These are phyloP conservation scores for Suillus ampliporus DNA, from an alignment of 768 basidiomycete species.

Conservation along the genomic window DNA sequence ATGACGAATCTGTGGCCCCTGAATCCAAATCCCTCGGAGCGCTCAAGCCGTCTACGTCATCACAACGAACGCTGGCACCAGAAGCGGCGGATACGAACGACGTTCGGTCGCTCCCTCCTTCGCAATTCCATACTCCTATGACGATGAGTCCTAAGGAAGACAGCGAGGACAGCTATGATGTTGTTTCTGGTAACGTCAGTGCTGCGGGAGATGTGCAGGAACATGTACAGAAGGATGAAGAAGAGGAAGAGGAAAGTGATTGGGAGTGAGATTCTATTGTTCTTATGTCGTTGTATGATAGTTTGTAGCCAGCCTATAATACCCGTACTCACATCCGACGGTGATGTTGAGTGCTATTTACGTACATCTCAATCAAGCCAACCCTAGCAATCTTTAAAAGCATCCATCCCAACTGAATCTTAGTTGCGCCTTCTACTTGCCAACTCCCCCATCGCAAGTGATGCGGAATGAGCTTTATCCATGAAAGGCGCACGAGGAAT, in stretches of 20 bases:
- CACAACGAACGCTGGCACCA: conserved; percentile 33
- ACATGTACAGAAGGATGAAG: conserved; percentile 41
- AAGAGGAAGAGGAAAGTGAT: conserved; percentile 51
- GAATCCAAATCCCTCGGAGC: conserved; percentile 14
- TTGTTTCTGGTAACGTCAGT: conserved; percentile 61
- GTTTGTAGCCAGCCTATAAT: background rate
- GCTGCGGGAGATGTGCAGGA: conserved; percentile 38
- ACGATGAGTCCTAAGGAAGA: conserved; percentile 56
- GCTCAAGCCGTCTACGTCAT: conserved; percentile 22
- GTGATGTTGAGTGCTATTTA: conserved; percentile 10
- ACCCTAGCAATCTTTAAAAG: background rate
- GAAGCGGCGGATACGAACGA: conserved; percentile 23
- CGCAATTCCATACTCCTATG: conserved; percentile 41
- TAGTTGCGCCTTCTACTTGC: background rate
- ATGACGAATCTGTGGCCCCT: conserved; percentile 61
- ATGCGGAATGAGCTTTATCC: conserved; percentile 36
- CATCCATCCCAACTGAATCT: background rate
- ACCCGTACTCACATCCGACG: too few relatives aligned
- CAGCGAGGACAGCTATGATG: conserved; percentile 72
- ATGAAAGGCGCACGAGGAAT: conserved; percentile 32
- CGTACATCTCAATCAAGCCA: conserved; percentile 12
- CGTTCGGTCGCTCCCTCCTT: conserved; percentile 35
- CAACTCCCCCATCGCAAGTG: conserved; percentile 13
- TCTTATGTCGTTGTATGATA: conserved; percentile 31
- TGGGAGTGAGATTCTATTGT: conserved; percentile 55